Evolutionary conservation across 257 asterid species (phyloP).

Genomic region (Plantago elongata): DNA sequence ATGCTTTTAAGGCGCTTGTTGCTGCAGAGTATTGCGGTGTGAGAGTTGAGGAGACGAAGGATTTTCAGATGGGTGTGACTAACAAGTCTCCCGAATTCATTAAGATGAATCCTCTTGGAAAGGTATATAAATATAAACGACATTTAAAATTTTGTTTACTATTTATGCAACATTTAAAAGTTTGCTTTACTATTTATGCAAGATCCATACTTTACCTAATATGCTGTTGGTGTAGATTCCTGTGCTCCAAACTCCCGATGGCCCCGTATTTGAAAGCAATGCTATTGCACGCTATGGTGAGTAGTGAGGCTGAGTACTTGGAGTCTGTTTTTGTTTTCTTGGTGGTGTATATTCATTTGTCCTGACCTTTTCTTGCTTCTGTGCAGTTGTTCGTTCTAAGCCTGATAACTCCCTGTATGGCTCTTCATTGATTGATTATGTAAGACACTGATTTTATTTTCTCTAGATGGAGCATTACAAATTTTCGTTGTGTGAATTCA

Average conservation of each 20-base stretch:
- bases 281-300: slow-evolving; percentile 89
- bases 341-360: not conserved
- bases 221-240: slow-evolving; percentile 44
- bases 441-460: slow-evolving; percentile 25
- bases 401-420: slow-evolving; percentile 59
- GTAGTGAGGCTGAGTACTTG: not conserved
- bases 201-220: not conserved
- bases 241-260: slow-evolving; percentile 84
- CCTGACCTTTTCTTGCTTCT: slow-evolving; percentile 16
- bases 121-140: slow-evolving; percentile 31
- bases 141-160: not conserved
- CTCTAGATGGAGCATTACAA: not conserved
- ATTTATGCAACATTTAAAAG: not conserved
- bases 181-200: not conserved
- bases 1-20: slow-evolving; percentile 48
- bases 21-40: slow-evolving; percentile 67
- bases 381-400: slow-evolving; percentile 49
- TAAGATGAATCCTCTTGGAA: slow-evolving; percentile 83
- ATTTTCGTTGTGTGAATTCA: not conserved
- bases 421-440: slow-evolving; percentile 60
- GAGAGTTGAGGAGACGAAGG: slow-evolving; percentile 44
- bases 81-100: slow-evolving; percentile 69
- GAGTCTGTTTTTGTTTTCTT: not conserved
- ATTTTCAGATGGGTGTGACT: slow-evolving; percentile 65
- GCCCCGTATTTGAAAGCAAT: slow-evolving; percentile 72